These are phyloP conservation scores for Xylaria sp. DNA, from an alignment of 2,329 filamentous ascomycete species.

Conservation along the genomic window DNA sequence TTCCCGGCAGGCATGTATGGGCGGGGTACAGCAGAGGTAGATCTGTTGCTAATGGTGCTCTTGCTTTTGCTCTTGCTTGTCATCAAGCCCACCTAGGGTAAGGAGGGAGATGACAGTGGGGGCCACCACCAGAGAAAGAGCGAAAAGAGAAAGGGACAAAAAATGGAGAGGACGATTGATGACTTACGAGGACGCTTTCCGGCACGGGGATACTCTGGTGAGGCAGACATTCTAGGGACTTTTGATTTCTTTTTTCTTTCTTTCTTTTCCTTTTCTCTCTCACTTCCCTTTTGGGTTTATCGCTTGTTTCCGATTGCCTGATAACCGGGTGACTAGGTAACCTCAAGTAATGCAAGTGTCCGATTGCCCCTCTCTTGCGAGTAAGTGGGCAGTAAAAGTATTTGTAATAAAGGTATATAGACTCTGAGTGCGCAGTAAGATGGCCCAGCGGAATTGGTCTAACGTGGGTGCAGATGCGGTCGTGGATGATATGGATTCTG, in stretches of 20 bases:
- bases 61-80: not conserved
- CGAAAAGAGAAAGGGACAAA: not conserved
- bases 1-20: not conserved
- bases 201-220: constrained; percentile 38
- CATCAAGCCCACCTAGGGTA: not conserved
- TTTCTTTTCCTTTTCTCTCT: not conserved
- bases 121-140: not conserved
- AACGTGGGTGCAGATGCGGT: constrained; percentile 2
- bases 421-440: not conserved
- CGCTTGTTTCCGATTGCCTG: not conserved
- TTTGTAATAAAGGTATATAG: constrained; percentile 19
- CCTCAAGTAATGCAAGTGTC: not conserved
- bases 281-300: not conserved
- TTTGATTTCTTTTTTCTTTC: not conserved
- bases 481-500: not conserved
- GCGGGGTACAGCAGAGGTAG: constrained; percentile 4
- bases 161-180: not conserved
- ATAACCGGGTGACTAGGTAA: not conserved
- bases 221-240: constrained; percentile 32
- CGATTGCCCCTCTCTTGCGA: constrained; percentile 3
- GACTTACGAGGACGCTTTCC: constrained; percentile 42
- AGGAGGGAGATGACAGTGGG: not conserved
- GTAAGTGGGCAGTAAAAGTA: not conserved
- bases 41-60: not conserved
- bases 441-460: not conserved